phyloP scores from a whole-genome alignment of 306 rosid species.

The Rosa lucieae region DNA sequence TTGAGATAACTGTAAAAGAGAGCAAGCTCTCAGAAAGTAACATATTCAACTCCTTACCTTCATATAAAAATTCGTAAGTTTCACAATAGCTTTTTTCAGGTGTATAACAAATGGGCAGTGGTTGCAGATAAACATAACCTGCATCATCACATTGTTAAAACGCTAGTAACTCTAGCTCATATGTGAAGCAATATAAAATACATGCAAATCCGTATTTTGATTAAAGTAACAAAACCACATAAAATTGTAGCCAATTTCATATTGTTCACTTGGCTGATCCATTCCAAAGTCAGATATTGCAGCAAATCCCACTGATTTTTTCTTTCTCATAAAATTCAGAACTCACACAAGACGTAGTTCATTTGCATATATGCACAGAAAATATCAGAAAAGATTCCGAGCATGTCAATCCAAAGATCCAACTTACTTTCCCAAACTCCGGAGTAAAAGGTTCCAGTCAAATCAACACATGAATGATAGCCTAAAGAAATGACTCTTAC shows the following conservation, averaged over 20 bases:
- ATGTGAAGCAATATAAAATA: background rate
- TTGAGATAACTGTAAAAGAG: conserved; percentile 12
- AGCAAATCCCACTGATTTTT: background rate
- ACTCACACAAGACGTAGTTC: background rate
- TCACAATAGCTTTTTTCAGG: conserved; percentile 71
- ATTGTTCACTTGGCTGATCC: background rate
- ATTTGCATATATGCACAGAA: background rate
- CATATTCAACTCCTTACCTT: conserved; percentile 62
- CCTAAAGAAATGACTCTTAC: conserved; percentile 1
- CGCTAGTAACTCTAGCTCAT: background rate
- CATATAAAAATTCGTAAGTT: conserved; percentile 74
- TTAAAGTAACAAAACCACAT: background rate
- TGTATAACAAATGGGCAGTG: conserved; percentile 94
- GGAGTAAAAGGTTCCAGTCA: background rate
- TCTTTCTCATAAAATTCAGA: background rate
- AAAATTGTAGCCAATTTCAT: background rate
- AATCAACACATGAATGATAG: background rate
- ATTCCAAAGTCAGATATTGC: background rate
- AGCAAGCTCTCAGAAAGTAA: conserved; percentile 16
- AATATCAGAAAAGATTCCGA: background rate
- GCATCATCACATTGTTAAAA: conserved; percentile 27
- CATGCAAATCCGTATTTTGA: background rate
- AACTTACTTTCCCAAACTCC: background rate
- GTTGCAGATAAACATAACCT: conserved; percentile 99
- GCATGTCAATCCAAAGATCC: background rate